Conservation (phyloP, 2,329 filamentous ascomycete genomes). For the Rutstroemia sp. region DNA sequence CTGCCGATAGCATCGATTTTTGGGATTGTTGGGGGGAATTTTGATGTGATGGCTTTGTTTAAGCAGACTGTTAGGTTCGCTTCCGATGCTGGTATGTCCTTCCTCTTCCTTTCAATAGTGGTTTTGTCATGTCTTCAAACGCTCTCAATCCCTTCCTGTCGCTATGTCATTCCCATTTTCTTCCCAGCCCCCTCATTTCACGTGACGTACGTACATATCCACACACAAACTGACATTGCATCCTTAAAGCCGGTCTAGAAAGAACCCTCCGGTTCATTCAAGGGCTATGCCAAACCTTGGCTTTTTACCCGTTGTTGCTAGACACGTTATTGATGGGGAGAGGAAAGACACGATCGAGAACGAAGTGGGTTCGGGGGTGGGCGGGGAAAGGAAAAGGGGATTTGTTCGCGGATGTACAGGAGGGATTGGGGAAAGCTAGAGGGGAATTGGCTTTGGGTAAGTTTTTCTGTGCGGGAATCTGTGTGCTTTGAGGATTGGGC, state of each 20-base stretch:
- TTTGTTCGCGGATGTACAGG: slow-evolving; percentile 21
- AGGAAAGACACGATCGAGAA: slow-evolving; percentile 30
- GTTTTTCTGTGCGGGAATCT: slow-evolving; percentile 9
- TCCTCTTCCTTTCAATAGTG: background rate
- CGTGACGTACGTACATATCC: background rate
- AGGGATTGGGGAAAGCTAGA: slow-evolving; percentile 31
- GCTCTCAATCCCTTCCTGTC: background rate
- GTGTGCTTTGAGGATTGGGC: background rate
- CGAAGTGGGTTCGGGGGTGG: slow-evolving; percentile 4
- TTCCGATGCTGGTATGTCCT: slow-evolving; percentile 21
- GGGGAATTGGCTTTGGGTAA: slow-evolving; percentile 37
- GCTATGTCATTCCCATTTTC: background rate
- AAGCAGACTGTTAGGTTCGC: background rate
- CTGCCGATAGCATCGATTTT: too few species aligned
- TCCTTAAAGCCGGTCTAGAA: slow-evolving; percentile 48
- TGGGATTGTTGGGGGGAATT: too few species aligned
- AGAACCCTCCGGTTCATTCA: slow-evolving; percentile 53
- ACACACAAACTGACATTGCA: background rate
- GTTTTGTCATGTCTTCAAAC: too few species aligned
- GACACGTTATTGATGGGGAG: background rate
- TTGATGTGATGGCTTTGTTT: background rate
- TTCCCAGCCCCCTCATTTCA: background rate
- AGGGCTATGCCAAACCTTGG: slow-evolving; percentile 41
- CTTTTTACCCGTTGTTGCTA: slow-evolving; percentile 33
- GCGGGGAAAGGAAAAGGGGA: background rate